Percentiles rank a stretch among this genome's conserved stretches.
Conservation (phyloP, 352 stramenopile genomes). For the Nothophytophthora sp. region DNA sequence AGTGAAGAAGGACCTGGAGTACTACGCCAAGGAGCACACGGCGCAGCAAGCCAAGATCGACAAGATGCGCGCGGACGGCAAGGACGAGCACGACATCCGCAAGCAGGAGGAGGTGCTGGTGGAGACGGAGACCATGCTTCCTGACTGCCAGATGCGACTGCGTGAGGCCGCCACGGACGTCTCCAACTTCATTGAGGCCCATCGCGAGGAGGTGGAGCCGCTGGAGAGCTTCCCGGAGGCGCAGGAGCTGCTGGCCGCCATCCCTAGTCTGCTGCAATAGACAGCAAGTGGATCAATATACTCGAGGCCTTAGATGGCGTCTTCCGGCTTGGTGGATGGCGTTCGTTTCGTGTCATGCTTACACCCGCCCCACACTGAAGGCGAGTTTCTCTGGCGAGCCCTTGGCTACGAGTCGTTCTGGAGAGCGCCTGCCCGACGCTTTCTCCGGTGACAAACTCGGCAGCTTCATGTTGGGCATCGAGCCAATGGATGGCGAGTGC, state of each 20-base stretch:
- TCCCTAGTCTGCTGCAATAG: conserved; percentile 40
- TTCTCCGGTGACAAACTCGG: conserved; percentile 67
- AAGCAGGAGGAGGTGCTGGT: conserved; percentile 84
- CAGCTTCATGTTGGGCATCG: conserved; percentile 37
- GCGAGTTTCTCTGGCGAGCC: conserved; percentile 17
- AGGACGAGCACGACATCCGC: conserved; percentile 75
- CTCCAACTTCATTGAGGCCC: conserved; percentile 38
- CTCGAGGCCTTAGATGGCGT: too few relatives aligned
- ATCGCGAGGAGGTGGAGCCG: conserved; percentile 40
- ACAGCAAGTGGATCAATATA: conserved; percentile 1
- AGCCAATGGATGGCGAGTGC: conserved; percentile 2
- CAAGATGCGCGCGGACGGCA: conserved; percentile 53
- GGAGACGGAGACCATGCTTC: conserved; percentile 82
- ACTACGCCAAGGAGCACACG: conserved; percentile 75
- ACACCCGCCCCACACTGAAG: conserved; percentile 13
- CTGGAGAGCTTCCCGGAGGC: conserved; percentile 50
- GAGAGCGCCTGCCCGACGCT: conserved; percentile 31
- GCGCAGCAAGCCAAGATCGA: conserved; percentile 62
- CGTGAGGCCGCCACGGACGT: conserved; percentile 61
- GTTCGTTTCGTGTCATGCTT: too few relatives aligned
- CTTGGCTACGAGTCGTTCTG: conserved; percentile 23
- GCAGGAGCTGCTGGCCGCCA: conserved; percentile 41
- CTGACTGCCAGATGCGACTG: conserved; percentile 73
- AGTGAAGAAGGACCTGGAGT: conserved; percentile 84
- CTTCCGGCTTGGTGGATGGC: too few relatives aligned